These are phyloP conservation scores for Exophiala bonariae DNA, from an alignment of 2,329 filamentous ascomycete genomes.

Conservation along the genomic window DNA sequence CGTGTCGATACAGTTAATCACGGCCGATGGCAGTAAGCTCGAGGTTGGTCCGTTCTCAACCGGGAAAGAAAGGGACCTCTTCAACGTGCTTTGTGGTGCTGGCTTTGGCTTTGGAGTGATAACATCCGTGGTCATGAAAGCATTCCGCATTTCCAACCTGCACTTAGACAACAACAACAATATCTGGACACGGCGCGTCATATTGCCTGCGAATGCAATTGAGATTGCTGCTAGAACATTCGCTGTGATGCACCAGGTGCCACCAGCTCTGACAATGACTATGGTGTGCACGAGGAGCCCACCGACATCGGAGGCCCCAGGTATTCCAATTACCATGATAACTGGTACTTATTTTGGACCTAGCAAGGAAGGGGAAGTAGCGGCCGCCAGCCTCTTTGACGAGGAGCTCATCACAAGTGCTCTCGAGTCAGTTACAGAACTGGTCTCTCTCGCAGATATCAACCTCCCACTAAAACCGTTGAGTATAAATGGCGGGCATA, in stretches of 20 bases:
- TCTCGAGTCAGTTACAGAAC: constrained; percentile 26
- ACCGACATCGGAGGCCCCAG: constrained; percentile 31
- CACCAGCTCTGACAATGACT: constrained; percentile 18
- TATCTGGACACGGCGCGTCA: constrained; percentile 34
- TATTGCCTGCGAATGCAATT: constrained; percentile 32
- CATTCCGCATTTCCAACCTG: constrained; percentile 30
- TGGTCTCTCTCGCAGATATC: constrained; percentile 23
- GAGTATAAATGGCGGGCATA: constrained; percentile 34
- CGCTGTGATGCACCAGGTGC: constrained; percentile 20
- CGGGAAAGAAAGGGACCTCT: too few relatives aligned
- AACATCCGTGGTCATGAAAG: too few relatives aligned
- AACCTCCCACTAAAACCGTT: constrained; percentile 28
- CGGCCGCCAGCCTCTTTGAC: constrained; percentile 21
- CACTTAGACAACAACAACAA: constrained; percentile 31
- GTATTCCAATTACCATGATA: constrained; percentile 33
- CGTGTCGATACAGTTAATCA: constrained; percentile 28
- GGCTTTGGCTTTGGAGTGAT: too few relatives aligned
- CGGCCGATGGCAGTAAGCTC: too few relatives aligned
- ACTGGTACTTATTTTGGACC: constrained; percentile 28
- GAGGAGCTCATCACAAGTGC: constrained; percentile 22
- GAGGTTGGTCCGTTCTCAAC: too few relatives aligned
- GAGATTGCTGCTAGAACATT: constrained; percentile 27
- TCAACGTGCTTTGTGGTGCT: too few relatives aligned
- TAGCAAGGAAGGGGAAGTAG: constrained; percentile 26
- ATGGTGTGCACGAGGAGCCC: constrained; percentile 34